phyloP scores from a whole-genome alignment of 176 grass and related monocot genomes.

The Ananas comosus region DNA sequence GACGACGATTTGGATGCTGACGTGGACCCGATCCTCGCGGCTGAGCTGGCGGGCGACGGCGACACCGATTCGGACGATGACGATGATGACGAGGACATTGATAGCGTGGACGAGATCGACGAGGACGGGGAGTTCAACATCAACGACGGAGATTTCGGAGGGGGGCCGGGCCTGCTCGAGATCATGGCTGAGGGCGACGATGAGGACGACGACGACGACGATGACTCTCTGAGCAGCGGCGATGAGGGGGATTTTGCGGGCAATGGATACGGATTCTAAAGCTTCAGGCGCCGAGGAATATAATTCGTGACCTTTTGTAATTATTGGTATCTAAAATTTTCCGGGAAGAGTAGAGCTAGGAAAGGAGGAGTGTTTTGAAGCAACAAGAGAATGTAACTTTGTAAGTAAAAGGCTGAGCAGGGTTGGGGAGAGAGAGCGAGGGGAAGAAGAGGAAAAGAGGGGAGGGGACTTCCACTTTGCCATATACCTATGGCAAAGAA shows the following conservation, averaged over 20 bases:
- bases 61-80: slow-evolving; percentile 73
- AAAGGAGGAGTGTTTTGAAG: not conserved
- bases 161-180: slow-evolving; percentile 42
- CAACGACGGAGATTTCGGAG: slow-evolving; percentile 50
- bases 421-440: not conserved
- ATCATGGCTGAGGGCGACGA: slow-evolving; percentile 47
- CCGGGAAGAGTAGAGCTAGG: not conserved
- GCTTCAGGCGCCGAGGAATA: not conserved
- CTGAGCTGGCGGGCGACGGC: slow-evolving; percentile 25
- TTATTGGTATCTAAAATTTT: slow-evolving; percentile 4
- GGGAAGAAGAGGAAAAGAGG: not conserved
- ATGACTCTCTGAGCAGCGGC: slow-evolving; percentile 58
- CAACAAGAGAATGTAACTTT: not conserved
- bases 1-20: slow-evolving; percentile 65
- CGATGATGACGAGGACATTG: slow-evolving; percentile 38
- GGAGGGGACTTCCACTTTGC: too few species aligned
- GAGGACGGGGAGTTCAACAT: slow-evolving; percentile 48
- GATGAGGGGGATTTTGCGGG: slow-evolving; percentile 38
- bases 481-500: too few species aligned
- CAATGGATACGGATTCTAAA: slow-evolving; percentile 16
- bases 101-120: slow-evolving; percentile 50
- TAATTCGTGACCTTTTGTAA: not conserved
- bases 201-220: slow-evolving; percentile 38
- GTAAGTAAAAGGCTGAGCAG: not conserved
- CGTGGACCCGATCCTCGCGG: slow-evolving; percentile 21